Evolutionary conservation across 2,329 filamentous ascomycete species (phyloP), one percentile per base, ranked within the genome.

Genomic region (Furcasterigmium sp.): DNA sequence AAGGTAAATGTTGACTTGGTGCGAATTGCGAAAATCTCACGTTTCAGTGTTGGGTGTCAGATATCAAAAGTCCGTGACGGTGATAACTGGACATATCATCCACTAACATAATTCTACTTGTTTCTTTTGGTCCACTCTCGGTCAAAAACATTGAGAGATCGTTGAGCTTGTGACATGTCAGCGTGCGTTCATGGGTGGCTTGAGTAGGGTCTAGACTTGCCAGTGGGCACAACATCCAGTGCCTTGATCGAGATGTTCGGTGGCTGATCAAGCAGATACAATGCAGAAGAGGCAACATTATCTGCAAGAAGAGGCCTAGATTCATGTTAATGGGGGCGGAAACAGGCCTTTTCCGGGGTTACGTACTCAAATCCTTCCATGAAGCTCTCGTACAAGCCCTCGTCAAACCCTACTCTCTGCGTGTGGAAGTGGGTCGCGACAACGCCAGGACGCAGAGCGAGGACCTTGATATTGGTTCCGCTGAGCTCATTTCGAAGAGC

Each of bases 351-450:
- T 20, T 35, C 18, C 7, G 8, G 32, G 21, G 25, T 2, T 11
- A 30, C 50, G 23, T 49, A 52, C 50, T 67, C 61, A 41, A 63
- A 73, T 0, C 72, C 70, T 2, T 65, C 51, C 48, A 73, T 64
- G 46, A 74, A 73, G 1, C 53, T 56, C 21, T 71, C 58, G 36
- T 69, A 68, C 47, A 61, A 57, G 9, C 56, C 50, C 42, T 65
- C 59, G 45, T 73, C 68, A 47, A 64, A 64, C 0, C 65, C 64
- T 2, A 75, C 68, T 14, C 71, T 54, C 41, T 65, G 63, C 34
- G 62, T 54, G 47, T 75, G 72, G 39, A 75, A 76, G 46, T 74
- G 59, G 0, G 68, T 73, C 4, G 63, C 65, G 10, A 73, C 69
- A n/a, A 66, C 62, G 0, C 71, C 72, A 0, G 72, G 72, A 25